Conservation (phyloP, 805 yeast genomes). For the Cyberlindnera nakhonratchasimensis region DNA sequence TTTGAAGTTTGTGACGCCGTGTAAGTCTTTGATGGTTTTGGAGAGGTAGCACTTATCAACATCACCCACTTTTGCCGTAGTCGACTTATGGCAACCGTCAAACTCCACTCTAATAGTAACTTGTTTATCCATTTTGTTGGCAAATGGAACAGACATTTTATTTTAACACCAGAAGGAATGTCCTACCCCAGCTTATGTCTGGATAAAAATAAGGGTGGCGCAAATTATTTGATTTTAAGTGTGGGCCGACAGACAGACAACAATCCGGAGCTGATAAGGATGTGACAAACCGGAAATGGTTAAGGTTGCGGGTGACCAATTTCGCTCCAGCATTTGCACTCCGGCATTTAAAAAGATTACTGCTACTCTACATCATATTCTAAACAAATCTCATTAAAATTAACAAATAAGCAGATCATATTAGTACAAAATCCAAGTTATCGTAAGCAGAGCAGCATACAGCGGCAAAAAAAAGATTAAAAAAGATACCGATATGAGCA, state of each 20-base stretch:
- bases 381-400: not conserved
- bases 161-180: not conserved
- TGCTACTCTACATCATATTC: too few species aligned
- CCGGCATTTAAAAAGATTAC: not conserved
- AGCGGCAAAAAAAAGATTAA: not conserved
- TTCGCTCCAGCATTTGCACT: too few species aligned
- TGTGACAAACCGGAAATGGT: too few species aligned
- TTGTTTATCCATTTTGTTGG: constrained; percentile 6
- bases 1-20: constrained; percentile 7
- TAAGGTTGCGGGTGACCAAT: too few species aligned
- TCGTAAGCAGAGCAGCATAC: not conserved
- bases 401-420: not conserved
- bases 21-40: not conserved
- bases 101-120: constrained; percentile 8
- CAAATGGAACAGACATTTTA: not conserved
- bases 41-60: constrained; percentile 4
- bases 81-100: constrained; percentile 1
- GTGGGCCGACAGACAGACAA: too few species aligned
- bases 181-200: too few species aligned
- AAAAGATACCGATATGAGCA: not conserved
- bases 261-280: too few species aligned
- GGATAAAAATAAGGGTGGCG: too few species aligned
- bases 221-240: too few species aligned
- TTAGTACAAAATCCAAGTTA: not conserved
- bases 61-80: not conserved